These are phyloP conservation scores for Phytophthora sansomeana DNA, from an alignment of 352 stramenopile genomes.

Conservation along the genomic window DNA sequence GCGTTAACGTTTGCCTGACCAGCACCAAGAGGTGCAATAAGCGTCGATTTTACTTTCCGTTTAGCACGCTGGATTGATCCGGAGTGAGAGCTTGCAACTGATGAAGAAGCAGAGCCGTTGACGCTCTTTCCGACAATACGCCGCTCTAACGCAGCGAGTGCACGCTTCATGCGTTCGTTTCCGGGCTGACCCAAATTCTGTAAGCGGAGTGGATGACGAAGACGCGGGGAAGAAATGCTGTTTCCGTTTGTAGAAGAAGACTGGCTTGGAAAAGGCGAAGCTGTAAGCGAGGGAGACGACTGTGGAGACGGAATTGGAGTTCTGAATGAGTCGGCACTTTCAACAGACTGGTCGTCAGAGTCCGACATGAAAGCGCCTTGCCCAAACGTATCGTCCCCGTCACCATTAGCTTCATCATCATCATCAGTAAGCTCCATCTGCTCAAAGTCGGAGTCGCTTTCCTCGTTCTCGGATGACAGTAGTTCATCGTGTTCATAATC, in stretches of 20 bases:
- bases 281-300: constrained; percentile 7
- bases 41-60: constrained; percentile 32
- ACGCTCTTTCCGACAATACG: constrained; percentile 65
- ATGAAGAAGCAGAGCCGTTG: constrained; percentile 3
- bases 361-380: constrained; percentile 33
- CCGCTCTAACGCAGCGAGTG: constrained; percentile 70
- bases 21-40: constrained; percentile 29
- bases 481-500: constrained; percentile 89
- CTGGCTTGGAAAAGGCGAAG: background rate
- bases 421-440: constrained; percentile 77
- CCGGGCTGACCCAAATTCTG: constrained; percentile 55
- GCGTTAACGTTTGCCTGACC: background rate
- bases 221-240: constrained; percentile 11
- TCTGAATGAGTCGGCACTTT: constrained; percentile 27
- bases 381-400: constrained; percentile 37
- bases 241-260: background rate
- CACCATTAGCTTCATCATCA: constrained; percentile 52
- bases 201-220: constrained; percentile 62
- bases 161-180: constrained; percentile 60
- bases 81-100: background rate
- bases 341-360: constrained; percentile 34
- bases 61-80: constrained; percentile 18
- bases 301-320: constrained; percentile 19
- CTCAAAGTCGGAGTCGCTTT: constrained; percentile 83
- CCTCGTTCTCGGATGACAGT: constrained; percentile 73